These are phyloP conservation scores for Mucor irregularis DNA, from an alignment of 371 early-diverging fungal genomes.

Conservation along the genomic window DNA sequence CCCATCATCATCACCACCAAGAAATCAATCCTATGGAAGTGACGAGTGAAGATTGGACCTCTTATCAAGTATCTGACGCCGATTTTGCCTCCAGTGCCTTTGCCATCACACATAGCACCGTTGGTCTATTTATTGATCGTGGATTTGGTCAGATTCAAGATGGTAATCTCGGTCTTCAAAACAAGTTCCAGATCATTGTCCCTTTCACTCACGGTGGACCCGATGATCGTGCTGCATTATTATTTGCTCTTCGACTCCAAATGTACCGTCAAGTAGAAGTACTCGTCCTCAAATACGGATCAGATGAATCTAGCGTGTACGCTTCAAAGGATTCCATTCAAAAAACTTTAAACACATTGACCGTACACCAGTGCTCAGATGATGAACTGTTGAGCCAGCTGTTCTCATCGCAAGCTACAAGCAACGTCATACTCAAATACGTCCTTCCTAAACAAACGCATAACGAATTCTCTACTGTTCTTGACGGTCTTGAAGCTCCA, in stretches of 20 bases:
- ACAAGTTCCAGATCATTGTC: constrained; percentile 28
- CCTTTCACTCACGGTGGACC: constrained; percentile 18
- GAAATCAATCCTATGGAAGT: constrained; percentile 5
- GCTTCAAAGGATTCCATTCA: constrained; percentile 9
- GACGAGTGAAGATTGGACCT: not conserved
- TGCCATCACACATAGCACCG: constrained; percentile 2
- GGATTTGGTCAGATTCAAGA: constrained; percentile 55
- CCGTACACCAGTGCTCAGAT: not conserved
- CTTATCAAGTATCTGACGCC: constrained; percentile 6
- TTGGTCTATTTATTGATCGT: constrained; percentile 75
- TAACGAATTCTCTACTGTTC: not conserved
- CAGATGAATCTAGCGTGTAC: not conserved
- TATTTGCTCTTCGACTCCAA: constrained; percentile 38
- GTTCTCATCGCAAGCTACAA: not conserved
- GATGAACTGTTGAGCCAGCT: not conserved
- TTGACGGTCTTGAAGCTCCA: constrained; percentile 2
- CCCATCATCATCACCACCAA: not conserved
- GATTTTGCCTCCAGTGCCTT: constrained; percentile 23
- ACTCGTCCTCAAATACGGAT: constrained; percentile 4
- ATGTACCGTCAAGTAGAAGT: constrained; percentile 8
- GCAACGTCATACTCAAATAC: not conserved
- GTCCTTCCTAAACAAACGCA: not conserved
- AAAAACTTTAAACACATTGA: not conserved
- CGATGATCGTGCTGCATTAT: constrained; percentile 25
- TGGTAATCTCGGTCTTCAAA: not conserved